Conservation (phyloP, 169 alveolate species). For the Plasmodium fragile region DNA sequence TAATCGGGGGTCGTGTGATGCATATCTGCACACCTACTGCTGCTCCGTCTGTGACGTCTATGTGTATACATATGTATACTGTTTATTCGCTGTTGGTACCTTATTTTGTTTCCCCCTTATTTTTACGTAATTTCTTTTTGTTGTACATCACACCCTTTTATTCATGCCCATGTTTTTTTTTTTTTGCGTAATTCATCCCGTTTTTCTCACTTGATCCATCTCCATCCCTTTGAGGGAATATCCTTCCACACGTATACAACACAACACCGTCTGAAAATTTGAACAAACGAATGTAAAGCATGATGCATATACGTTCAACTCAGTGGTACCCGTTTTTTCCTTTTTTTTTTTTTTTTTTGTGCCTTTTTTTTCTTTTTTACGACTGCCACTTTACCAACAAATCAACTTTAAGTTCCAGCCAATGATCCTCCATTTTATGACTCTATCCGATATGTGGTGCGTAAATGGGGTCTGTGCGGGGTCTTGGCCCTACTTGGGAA, state of each 20-base stretch:
- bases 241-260: background rate
- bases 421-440: background rate
- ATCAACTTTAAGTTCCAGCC: background rate
- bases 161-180: background rate
- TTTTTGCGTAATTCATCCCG: background rate
- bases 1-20: background rate
- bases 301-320: background rate
- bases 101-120: background rate
- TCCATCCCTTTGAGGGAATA: constrained; percentile 1
- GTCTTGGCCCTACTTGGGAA: background rate
- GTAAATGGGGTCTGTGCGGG: background rate
- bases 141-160: background rate
- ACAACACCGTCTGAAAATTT: background rate
- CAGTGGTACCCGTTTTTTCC: background rate
- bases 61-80: background rate
- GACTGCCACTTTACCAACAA: background rate
- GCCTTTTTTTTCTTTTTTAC: background rate
- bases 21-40: background rate
- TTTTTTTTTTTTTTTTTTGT: background rate
- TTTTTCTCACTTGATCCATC: background rate
- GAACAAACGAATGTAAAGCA: background rate
- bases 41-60: background rate
- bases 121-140: background rate
- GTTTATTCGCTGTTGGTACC: background rate
- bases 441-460: background rate